phyloP scores from a whole-genome alignment of 352 stramenopile genomes.

The Phytopythium kandeliae region DNA sequence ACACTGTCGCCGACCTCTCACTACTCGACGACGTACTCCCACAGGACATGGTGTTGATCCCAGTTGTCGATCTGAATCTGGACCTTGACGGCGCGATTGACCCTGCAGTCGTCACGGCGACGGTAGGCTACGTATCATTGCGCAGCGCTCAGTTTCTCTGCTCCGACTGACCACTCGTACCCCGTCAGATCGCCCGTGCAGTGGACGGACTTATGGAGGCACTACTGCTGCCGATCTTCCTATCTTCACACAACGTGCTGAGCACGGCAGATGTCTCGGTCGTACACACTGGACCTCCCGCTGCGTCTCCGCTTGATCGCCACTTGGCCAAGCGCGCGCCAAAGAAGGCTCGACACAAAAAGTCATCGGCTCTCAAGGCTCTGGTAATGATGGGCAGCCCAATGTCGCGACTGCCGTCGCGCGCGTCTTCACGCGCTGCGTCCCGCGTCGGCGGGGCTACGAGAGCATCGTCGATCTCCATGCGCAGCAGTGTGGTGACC shows the following conservation, averaged over 20 bases:
- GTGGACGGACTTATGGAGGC: slow-evolving; percentile 12
- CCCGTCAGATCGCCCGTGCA: slow-evolving; percentile 12
- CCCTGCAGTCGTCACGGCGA: background rate
- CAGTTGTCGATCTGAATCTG: background rate
- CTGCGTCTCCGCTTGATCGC: slow-evolving; percentile 12
- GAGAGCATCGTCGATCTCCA: slow-evolving; percentile 7
- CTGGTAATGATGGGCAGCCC: slow-evolving; percentile 7
- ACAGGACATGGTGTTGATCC: background rate
- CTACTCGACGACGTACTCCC: background rate
- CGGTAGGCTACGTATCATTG: background rate
- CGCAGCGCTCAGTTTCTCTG: background rate
- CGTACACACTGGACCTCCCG: slow-evolving; percentile 13
- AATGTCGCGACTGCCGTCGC: slow-evolving; percentile 16
- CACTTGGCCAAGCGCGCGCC: slow-evolving; percentile 15
- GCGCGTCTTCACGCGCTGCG: slow-evolving; percentile 23
- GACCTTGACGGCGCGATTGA: background rate
- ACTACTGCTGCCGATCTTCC: slow-evolving; percentile 18
- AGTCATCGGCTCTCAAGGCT: slow-evolving; percentile 11
- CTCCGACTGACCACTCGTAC: background rate
- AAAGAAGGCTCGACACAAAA: slow-evolving; percentile 17
- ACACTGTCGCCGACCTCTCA: background rate
- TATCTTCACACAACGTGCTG: slow-evolving; percentile 6
- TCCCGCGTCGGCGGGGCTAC: slow-evolving; percentile 22
- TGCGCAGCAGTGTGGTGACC: slow-evolving; percentile 16
- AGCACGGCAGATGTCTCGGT: slow-evolving; percentile 10